These are phyloP conservation scores for Phaeoacremonium minimum DNA, from an alignment of 2,329 filamentous ascomycete genomes.

Conservation along the genomic window DNA sequence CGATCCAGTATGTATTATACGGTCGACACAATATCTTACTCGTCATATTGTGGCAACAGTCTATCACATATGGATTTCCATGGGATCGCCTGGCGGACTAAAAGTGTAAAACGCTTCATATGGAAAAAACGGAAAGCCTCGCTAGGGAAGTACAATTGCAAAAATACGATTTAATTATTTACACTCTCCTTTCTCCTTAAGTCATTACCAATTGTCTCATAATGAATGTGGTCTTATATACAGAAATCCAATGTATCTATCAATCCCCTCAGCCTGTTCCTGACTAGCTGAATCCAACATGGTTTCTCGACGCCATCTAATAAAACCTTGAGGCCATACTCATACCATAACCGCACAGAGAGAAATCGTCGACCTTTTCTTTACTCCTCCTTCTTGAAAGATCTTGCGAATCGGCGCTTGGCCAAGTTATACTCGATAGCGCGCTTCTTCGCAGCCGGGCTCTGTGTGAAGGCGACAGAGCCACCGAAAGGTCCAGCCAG, in stretches of 20 bases:
- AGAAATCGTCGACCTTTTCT: too few species aligned
- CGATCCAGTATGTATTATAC: too few species aligned
- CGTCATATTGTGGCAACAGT: too few species aligned
- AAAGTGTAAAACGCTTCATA: too few species aligned
- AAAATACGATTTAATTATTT: constrained; percentile 1
- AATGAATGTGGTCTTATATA: constrained; percentile 8
- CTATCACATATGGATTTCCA: too few species aligned
- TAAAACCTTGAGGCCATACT: too few species aligned
- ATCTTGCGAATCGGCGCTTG: constrained; percentile 21
- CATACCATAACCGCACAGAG: too few species aligned
- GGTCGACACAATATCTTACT: too few species aligned
- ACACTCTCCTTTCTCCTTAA: background rate
- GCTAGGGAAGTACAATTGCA: too few species aligned
- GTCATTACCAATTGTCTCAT: constrained; percentile 1
- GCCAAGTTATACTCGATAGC: constrained; percentile 49
- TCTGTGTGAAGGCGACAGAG: constrained; percentile 62
- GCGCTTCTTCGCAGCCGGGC: constrained; percentile 52
- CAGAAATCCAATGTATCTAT: constrained; percentile 2
- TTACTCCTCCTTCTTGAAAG: constrained; percentile 8
- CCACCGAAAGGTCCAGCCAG: constrained; percentile 64
- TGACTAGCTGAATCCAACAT: constrained; percentile 7
- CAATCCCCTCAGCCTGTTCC: constrained; percentile 1
- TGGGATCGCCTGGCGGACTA: too few species aligned
- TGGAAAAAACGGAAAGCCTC: too few species aligned
- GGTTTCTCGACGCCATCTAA: too few species aligned